Evolutionary conservation across 1,284 basidiomycete genomes (phyloP).

Genomic region (Ganoderma lingzhi): DNA sequence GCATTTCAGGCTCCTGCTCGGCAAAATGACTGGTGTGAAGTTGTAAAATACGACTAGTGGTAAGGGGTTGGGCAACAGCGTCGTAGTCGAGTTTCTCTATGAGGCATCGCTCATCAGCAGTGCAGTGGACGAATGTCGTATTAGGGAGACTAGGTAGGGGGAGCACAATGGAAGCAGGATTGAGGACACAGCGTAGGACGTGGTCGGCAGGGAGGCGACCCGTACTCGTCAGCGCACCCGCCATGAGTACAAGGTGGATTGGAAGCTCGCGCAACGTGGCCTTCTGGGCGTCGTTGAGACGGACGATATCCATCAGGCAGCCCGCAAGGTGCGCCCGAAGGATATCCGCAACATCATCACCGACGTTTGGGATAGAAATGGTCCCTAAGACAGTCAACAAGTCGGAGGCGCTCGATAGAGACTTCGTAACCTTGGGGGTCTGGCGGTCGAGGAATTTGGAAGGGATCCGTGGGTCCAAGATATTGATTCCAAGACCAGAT

Average conservation of each 20-base stretch:
- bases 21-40: slow-evolving; percentile 16
- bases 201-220: background rate
- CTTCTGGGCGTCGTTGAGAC: slow-evolving; percentile 9
- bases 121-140: slow-evolving; percentile 12
- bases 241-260: slow-evolving; percentile 17
- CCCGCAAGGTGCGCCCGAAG: slow-evolving; percentile 17
- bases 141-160: slow-evolving; percentile 15
- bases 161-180: background rate
- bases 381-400: slow-evolving; percentile 15
- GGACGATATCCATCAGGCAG: background rate
- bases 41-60: slow-evolving; percentile 10
- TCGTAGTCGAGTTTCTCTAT: slow-evolving; percentile 22
- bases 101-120: background rate
- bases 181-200: background rate
- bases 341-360: background rate
- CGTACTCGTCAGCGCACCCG: background rate
- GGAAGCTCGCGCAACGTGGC: slow-evolving; percentile 16
- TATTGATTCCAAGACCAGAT: slow-evolving; percentile 11
- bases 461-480: slow-evolving; percentile 19
- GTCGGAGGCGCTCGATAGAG: slow-evolving; percentile 4
- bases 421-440: slow-evolving; percentile 7
- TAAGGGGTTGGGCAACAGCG: slow-evolving; percentile 10
- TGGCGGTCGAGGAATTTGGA: slow-evolving; percentile 5
- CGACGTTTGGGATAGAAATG: background rate
- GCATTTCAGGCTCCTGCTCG: slow-evolving; percentile 10